phyloP scores from a whole-genome alignment of 441 rosid species.

The Populus hybrid region DNA sequence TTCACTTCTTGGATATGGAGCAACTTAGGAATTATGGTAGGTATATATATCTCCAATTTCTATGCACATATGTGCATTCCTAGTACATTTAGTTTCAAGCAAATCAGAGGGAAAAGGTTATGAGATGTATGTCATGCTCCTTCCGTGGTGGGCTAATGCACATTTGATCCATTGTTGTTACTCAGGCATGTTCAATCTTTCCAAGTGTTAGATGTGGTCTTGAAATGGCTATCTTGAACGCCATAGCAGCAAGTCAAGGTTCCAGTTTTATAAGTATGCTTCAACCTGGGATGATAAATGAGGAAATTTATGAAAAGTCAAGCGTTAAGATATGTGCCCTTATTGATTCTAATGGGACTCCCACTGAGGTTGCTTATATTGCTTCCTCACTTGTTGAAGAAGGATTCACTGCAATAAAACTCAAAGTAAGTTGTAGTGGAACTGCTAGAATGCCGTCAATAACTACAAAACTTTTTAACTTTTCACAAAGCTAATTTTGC shows the following conservation, averaged over 20 bases:
- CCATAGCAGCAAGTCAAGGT: conserved; percentile 59
- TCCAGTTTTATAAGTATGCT: conserved; percentile 53
- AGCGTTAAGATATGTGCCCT: conserved; percentile 79
- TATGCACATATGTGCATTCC: conserved; percentile 9
- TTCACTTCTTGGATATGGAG: conserved; percentile 87
- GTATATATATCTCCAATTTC: conserved; percentile 24
- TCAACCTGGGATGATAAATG: conserved; percentile 33
- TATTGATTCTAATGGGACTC: conserved; percentile 73
- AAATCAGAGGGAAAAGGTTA: conserved; percentile 13
- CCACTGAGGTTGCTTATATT: conserved; percentile 63
- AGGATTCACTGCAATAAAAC: conserved; percentile 85
- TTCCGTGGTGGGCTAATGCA: background rate
- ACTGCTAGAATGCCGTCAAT: background rate
- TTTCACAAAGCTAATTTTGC: conserved; percentile 14
- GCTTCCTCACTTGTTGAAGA: conserved; percentile 71
- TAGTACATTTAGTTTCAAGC: conserved; percentile 2
- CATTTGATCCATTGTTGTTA: conserved; percentile 9
- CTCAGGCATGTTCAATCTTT: conserved; percentile 70
- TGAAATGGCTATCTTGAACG: conserved; percentile 92
- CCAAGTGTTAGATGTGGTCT: conserved; percentile 96
- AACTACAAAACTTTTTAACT: too few species aligned
- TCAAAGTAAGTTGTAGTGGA: conserved; percentile 53
- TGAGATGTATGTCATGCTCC: conserved; percentile 6
- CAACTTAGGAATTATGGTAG: conserved; percentile 71
- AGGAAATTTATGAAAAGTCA: conserved; percentile 37